phyloP scores from a whole-genome alignment of 352 stramenopile species.

The Phytophthora macrochlamydospora region DNA sequence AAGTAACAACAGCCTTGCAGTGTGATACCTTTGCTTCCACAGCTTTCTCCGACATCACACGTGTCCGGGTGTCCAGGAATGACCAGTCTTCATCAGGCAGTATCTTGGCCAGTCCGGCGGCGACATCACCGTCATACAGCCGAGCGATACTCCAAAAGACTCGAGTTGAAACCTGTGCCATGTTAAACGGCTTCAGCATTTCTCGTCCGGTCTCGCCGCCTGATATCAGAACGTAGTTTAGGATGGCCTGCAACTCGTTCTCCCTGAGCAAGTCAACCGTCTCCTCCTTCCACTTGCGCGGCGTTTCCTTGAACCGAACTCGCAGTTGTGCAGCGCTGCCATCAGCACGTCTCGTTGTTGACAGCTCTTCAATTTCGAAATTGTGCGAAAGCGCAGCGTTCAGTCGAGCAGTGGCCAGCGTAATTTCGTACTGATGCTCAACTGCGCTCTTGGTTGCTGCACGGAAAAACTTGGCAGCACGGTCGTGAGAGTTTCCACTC shows the following conservation, averaged over 20 bases:
- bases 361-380: slow-evolving; percentile 63
- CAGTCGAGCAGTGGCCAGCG: slow-evolving; percentile 71
- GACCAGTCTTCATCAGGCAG: slow-evolving; percentile 86
- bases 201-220: slow-evolving; percentile 78
- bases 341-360: slow-evolving; percentile 24
- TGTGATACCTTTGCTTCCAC: slow-evolving; percentile 69
- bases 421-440: slow-evolving; percentile 81
- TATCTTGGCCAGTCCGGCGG: slow-evolving; percentile 59
- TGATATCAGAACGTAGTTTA: slow-evolving; percentile 87
- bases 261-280: slow-evolving; percentile 68
- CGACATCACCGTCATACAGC: slow-evolving; percentile 80
- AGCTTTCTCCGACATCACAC: slow-evolving; percentile 77
- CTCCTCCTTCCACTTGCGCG: slow-evolving; percentile 86
- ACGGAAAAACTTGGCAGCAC: slow-evolving; percentile 80
- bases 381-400: slow-evolving; percentile 64
- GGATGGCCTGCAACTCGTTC: slow-evolving; percentile 64
- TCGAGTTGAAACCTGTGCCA: slow-evolving; percentile 82
- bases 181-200: slow-evolving; percentile 92
- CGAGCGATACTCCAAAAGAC: slow-evolving; percentile 85
- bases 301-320: slow-evolving; percentile 80
- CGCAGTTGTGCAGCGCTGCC: slow-evolving; percentile 48
- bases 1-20: not conserved
- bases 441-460: slow-evolving; percentile 76
- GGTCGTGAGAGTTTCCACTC: slow-evolving; percentile 54
- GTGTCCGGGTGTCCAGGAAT: slow-evolving; percentile 76